Evolutionary conservation across 768 basidiomycete genomes (phyloP).

Genomic region (Kockovaella imperatae): DNA sequence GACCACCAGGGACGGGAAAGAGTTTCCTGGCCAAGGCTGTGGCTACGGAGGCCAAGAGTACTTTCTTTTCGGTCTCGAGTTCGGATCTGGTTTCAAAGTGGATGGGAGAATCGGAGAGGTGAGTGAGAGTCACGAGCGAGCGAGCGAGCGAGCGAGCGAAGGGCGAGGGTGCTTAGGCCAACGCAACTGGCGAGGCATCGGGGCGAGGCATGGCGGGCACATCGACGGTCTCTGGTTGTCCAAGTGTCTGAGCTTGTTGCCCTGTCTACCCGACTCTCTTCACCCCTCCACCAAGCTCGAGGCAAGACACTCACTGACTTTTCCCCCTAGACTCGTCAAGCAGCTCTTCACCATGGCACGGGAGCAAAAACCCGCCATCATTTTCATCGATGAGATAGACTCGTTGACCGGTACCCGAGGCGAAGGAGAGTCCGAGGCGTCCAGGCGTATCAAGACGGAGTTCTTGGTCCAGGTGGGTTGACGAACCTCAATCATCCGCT

Average conservation of each 20-base stretch:
- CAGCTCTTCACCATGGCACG: conserved; percentile 94
- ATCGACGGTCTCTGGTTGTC: too few species aligned
- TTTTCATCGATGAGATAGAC: conserved; percentile 98
- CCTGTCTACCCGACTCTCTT: too few species aligned
- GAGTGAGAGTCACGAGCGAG: conserved; percentile 44
- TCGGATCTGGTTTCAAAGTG: conserved; percentile 96
- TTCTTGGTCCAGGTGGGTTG: conserved; percentile 46
- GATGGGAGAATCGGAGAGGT: conserved; percentile 99
- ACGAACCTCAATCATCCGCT: not conserved
- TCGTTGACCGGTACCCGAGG: conserved; percentile 89
- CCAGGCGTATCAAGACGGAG: conserved; percentile 94
- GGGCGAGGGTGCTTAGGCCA: too few species aligned
- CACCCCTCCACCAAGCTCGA: not conserved
- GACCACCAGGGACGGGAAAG: conserved; percentile 96
- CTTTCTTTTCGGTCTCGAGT: conserved; percentile 93
- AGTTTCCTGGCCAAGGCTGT: conserved; percentile 96
- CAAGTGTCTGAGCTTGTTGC: too few species aligned
- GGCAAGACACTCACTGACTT: conserved; percentile 4
- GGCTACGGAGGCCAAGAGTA: conserved; percentile 97
- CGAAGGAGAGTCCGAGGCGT: conserved; percentile 95
- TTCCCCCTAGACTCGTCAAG: conserved; percentile 75
- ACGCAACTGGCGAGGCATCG: too few species aligned
- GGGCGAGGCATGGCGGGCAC: too few species aligned
- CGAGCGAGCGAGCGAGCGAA: too few species aligned
- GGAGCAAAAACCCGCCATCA: conserved; percentile 92